These are phyloP conservation scores for Fusarium fujikuroi DNA, from an alignment of 2,329 filamentous ascomycete species.

Conservation along the genomic window DNA sequence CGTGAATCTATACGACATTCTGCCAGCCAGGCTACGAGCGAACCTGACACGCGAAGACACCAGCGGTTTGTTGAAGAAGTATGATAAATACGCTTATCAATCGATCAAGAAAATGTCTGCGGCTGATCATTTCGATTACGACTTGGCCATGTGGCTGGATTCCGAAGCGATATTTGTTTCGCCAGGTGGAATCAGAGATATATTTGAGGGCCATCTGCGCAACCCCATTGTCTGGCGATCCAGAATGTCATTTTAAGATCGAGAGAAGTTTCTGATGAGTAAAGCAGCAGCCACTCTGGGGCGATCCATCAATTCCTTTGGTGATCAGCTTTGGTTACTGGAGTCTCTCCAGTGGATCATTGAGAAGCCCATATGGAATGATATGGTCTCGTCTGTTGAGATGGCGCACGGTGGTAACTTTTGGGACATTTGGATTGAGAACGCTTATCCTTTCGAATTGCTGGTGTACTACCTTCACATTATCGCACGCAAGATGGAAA, in stretches of 20 bases:
- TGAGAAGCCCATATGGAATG: background rate
- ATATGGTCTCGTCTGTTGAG: background rate
- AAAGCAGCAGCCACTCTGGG: background rate
- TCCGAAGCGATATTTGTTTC: background rate
- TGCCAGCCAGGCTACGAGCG: background rate
- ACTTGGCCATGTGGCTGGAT: background rate
- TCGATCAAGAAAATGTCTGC: background rate
- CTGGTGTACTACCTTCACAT: background rate
- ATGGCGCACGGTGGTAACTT: background rate
- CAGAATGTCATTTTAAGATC: background rate
- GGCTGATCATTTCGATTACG: background rate
- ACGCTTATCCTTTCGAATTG: background rate
- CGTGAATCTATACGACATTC: background rate
- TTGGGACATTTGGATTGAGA: background rate
- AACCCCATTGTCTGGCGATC: background rate
- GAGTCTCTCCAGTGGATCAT: background rate
- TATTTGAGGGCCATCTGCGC: rapidly evolving
- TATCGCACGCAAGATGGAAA: background rate
- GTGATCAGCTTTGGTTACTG: background rate
- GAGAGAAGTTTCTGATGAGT: background rate
- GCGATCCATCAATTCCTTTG: background rate
- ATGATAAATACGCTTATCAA: background rate
- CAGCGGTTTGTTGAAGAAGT: background rate
- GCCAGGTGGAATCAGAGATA: background rate
- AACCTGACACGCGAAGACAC: background rate